Percentiles rank a stretch among this genome's conserved stretches.
These are phyloP conservation scores for Acacia concinna DNA, from an alignment of 331 rosid genomes.

Conservation along the genomic window DNA sequence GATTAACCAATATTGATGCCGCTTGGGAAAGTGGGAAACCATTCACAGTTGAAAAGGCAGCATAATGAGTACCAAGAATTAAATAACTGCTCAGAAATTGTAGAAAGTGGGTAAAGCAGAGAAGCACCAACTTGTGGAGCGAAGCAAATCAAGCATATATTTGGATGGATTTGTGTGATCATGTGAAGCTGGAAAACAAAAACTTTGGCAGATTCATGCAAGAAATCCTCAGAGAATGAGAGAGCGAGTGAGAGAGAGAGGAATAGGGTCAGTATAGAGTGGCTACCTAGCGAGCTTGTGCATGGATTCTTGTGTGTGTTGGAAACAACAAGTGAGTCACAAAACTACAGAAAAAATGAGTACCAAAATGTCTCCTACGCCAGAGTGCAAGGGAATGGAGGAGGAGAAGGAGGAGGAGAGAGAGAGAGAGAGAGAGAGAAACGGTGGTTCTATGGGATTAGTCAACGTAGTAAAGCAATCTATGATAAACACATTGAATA, in stretches of 20 bases:
- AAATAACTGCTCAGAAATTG: slow-evolving; percentile 12
- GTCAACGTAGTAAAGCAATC: slow-evolving; percentile 87
- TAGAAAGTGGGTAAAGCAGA: slow-evolving; percentile 42
- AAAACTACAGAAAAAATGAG: slow-evolving; percentile 36
- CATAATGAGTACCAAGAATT: slow-evolving; percentile 1
- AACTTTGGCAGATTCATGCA: slow-evolving; percentile 57
- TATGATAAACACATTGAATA: slow-evolving; percentile 50
- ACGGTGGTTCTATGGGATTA: slow-evolving; percentile 64
- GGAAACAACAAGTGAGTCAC: slow-evolving; percentile 40
- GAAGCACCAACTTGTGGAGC: not conserved
- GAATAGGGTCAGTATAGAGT: slow-evolving; percentile 13
- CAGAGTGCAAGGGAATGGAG: slow-evolving; percentile 30
- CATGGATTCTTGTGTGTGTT: slow-evolving; percentile 8
- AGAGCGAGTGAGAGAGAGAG: slow-evolving; percentile 29
- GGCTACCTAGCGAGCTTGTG: not conserved
- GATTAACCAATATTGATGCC: slow-evolving; percentile 24
- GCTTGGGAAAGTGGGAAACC: slow-evolving; percentile 30
- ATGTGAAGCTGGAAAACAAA: slow-evolving; percentile 44
- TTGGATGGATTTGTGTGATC: slow-evolving; percentile 23
- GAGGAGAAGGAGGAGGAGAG: not conserved
- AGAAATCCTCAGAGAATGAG: slow-evolving; percentile 43
- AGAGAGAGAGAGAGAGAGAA: slow-evolving; percentile 4
- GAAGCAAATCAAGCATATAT: not conserved
- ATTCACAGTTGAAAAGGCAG: slow-evolving; percentile 37
- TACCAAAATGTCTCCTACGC: slow-evolving; percentile 41